Evolutionary conservation across 2,329 filamentous ascomycete genomes (phyloP).

Genomic region (Colletotrichum tropicale): DNA sequence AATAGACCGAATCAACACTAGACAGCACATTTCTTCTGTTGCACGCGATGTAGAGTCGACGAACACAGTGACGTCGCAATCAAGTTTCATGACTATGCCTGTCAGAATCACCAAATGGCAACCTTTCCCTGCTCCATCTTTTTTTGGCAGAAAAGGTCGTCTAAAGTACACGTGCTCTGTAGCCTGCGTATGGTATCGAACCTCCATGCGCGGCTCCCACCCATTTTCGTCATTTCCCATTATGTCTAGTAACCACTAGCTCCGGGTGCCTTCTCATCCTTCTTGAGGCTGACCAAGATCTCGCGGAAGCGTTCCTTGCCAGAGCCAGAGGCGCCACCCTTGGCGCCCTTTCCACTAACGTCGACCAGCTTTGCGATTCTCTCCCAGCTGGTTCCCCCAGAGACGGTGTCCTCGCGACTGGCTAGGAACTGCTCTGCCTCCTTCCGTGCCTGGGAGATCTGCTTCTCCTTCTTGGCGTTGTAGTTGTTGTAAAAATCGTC

Average conservation of each 20-base stretch:
- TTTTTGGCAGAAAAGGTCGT: neutral
- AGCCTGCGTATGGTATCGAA: neutral
- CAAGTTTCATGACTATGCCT: neutral
- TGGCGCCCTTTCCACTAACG: conserved; percentile 88
- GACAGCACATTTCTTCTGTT: neutral
- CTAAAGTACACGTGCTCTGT: conserved; percentile 12
- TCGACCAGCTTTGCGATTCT: conserved; percentile 98
- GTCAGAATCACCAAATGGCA: conserved; percentile 2
- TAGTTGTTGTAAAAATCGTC: conserved; percentile 99
- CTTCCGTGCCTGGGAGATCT: conserved; percentile 82
- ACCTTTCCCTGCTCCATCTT: neutral
- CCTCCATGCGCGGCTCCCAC: neutral
- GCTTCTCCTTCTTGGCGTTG: conserved; percentile 97
- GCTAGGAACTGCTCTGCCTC: conserved; percentile 93
- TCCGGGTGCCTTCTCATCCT: conserved; percentile 86
- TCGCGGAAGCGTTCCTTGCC: conserved; percentile 98
- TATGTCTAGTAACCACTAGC: conserved; percentile 61
- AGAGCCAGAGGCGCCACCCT: conserved; percentile 85
- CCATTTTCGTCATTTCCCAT: neutral
- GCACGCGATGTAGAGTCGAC: neutral
- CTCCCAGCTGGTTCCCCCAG: conserved; percentile 97
- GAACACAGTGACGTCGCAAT: neutral
- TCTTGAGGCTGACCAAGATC: conserved; percentile 82
- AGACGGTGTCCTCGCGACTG: conserved; percentile 88
- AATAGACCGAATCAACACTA: conserved; percentile 9